Evolutionary conservation across 139 green algal species (phyloP), one percentile per base, ranked within the genome.

Genomic region (Chlorokybus atmophyticus): DNA sequence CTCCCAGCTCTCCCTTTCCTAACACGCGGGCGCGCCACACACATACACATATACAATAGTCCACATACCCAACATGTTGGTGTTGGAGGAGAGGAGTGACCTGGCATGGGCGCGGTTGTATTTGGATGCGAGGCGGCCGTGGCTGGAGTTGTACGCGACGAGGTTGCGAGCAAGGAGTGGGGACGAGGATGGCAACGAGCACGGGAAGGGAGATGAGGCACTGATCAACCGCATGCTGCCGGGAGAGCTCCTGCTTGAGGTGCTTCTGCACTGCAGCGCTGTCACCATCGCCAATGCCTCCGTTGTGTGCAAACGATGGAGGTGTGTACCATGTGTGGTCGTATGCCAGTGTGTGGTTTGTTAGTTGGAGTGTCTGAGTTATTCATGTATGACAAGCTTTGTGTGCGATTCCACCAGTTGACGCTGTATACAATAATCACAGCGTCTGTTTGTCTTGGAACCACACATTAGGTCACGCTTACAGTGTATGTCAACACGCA

Each of bases 171-270:
- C 55, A 5, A 24, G 54, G 35, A 19, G 32, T 4, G 54, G 53
- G 4, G 54, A 31, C 17, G 32, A 31, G 25, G 35, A 30, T 52
- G 54, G 54, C 54, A 61, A 32, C 28, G 26, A 4, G 6, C 53
- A 32, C 32, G 26, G 32, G 7, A 5, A 52, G 41, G 32, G 23
- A 4, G 54, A 61, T 14, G 32, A 7, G 24, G 26, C 54, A 3
- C 54, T 61, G 4, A 31, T 61, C 21, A 31, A 61, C 28, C 54
- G 54, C 4, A 61, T 27, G 32, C 54, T 61, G 21, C 54, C 54
- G 3, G 54, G 55, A 27, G 54, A 61, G 23, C 54, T 61, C 17
- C 54, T 61, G 4, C 54, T 51, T 49, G 41, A 56, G 54, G 54
- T 61, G n/a, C n/a, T n/a, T n/a, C n/a, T n/a, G n/a, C n/a, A n/a